phyloP scores from a whole-genome alignment of 495 filamentous ascomycete species.

The Aspergillus diversus region DNA sequence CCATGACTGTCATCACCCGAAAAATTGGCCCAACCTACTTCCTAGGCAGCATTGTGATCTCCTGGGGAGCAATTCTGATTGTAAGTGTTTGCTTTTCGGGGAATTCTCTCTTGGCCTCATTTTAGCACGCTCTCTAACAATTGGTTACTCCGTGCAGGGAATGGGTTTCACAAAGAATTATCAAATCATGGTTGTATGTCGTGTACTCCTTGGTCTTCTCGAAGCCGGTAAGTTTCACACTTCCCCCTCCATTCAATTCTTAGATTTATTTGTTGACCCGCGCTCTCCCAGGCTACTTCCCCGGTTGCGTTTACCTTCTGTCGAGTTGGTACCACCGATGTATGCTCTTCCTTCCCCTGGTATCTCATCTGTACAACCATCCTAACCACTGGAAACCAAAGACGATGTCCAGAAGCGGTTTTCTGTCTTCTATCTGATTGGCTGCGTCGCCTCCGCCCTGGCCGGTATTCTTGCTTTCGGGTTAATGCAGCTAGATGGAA shows the following conservation, averaged over 20 bases:
- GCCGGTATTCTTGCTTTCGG: conserved; percentile 68
- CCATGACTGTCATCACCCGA: conserved; percentile 58
- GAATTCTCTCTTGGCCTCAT: conserved; percentile 15
- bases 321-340: conserved; percentile 67
- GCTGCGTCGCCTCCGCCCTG: conserved; percentile 63
- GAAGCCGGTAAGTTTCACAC: conserved; percentile 53
- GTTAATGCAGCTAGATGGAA: conserved; percentile 60
- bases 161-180: conserved; percentile 53
- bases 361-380: not conserved
- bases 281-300: conserved; percentile 55
- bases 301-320: conserved; percentile 64
- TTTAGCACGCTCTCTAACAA: not conserved
- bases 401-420: conserved; percentile 67
- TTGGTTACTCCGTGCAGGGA: conserved; percentile 34
- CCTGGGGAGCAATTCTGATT: conserved; percentile 54
- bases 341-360: conserved; percentile 19
- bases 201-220: conserved; percentile 63
- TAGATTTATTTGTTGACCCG: not conserved
- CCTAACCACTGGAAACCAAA: conserved; percentile 20
- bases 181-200: conserved; percentile 50
- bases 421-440: conserved; percentile 66
- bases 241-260: not conserved
- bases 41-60: conserved; percentile 54
- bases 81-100: conserved; percentile 23
- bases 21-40: conserved; percentile 64